Conservation (phyloP, 768 basidiomycete genomes). For the Boletus reticulatus region DNA sequence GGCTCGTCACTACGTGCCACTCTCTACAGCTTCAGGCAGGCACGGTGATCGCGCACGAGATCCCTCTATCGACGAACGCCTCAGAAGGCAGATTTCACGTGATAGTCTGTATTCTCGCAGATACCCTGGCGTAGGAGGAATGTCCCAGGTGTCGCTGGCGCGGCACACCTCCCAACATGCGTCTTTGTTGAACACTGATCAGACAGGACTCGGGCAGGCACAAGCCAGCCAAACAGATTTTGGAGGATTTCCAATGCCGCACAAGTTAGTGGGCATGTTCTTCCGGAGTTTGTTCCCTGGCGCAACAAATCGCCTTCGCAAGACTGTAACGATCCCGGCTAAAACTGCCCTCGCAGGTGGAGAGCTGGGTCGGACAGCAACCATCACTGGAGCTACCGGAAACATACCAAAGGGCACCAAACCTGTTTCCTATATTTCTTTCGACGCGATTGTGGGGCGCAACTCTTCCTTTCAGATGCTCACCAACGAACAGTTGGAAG, state of each 20-base stretch:
- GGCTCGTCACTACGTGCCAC: slow-evolving; percentile 24
- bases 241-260: slow-evolving; percentile 77
- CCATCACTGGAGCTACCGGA: slow-evolving; percentile 10
- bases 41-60: slow-evolving; percentile 13
- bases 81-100: slow-evolving; percentile 5
- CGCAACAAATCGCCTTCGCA: slow-evolving; percentile 52
- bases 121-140: slow-evolving; percentile 7
- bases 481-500: slow-evolving; percentile 81
- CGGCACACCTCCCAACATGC: slow-evolving; percentile 15
- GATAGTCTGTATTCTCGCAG: slow-evolving; percentile 15
- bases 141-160: slow-evolving; percentile 15
- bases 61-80: slow-evolving; percentile 2
- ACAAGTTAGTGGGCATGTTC: slow-evolving; percentile 47
- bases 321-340: slow-evolving; percentile 73
- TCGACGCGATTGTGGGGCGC: slow-evolving; percentile 79
- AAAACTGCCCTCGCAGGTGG: slow-evolving; percentile 53
- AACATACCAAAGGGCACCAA: slow-evolving; percentile 41
- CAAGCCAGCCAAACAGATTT: slow-evolving; percentile 46
- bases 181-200: slow-evolving; percentile 11
- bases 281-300: slow-evolving; percentile 63
- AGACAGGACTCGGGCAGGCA: slow-evolving; percentile 8
- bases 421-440: slow-evolving; percentile 77
- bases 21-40: slow-evolving; percentile 27
- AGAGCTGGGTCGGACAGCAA: slow-evolving; percentile 26
- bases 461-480: slow-evolving; percentile 73